Evolutionary conservation across 2,329 filamentous ascomycete genomes (phyloP).

Genomic region (Zymoseptoria pseudotritici): DNA sequence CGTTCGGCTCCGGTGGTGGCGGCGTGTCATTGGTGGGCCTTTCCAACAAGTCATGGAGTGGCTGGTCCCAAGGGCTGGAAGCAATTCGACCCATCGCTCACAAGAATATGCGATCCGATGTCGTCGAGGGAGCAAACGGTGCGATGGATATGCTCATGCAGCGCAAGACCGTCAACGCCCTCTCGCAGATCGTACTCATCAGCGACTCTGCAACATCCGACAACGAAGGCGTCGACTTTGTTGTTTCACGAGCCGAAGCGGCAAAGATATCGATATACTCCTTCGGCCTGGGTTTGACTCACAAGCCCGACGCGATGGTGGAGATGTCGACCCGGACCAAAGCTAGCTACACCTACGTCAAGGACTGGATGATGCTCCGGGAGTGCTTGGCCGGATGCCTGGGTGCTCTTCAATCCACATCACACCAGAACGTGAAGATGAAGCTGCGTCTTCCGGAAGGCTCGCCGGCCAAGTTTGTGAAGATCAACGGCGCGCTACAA

Average conservation of each 20-base stretch:
- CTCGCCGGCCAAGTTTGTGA: constrained; percentile 95
- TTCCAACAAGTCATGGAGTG: constrained; percentile 89
- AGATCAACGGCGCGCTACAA: constrained; percentile 92
- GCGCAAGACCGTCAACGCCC: constrained; percentile 87
- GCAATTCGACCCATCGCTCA: constrained; percentile 91
- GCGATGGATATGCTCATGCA: constrained; percentile 99
- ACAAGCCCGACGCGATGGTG: constrained; percentile 98
- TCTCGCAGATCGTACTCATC: constrained; percentile 92
- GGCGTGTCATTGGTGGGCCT: constrained; percentile 95
- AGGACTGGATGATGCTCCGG: constrained; percentile 99
- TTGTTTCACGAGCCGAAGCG: constrained; percentile 90
- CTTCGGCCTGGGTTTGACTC: constrained; percentile 90
- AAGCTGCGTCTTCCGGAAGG: constrained; percentile 91
- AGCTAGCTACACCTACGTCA: constrained; percentile 95
- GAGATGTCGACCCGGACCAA: constrained; percentile 92
- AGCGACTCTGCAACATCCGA: constrained; percentile 96
- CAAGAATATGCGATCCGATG: constrained; percentile 92
- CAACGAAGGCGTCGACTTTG: constrained; percentile 92
- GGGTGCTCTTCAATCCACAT: constrained; percentile 83
- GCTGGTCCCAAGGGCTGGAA: constrained; percentile 78
- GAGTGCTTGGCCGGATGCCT: constrained; percentile 92
- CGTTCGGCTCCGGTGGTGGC: constrained; percentile 88
- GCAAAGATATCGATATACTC: constrained; percentile 98
- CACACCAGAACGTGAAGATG: constrained; percentile 97
- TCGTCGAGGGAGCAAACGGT: constrained; percentile 94